Evolutionary conservation across 768 basidiomycete genomes (phyloP).

Genomic region (Podaxis sp.): DNA sequence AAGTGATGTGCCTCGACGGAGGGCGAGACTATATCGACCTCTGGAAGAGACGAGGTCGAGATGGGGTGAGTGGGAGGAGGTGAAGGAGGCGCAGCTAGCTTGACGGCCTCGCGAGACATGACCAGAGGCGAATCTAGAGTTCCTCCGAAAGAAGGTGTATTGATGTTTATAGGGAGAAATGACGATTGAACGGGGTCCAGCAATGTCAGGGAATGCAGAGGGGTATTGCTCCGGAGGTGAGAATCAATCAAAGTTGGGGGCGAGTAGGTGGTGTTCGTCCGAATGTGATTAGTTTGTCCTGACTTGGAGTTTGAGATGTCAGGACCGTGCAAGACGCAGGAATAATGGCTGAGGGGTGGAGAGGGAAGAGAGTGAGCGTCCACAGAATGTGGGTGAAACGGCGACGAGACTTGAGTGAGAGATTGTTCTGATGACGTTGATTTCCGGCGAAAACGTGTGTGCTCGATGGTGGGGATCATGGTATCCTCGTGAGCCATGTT

Average conservation of each 20-base stretch:
- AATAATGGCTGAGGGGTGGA: background rate
- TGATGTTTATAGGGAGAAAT: background rate
- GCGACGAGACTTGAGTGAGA: background rate
- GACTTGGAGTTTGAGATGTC: background rate
- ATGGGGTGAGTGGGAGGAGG: constrained; percentile 40
- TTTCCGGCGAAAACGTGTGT: constrained; percentile 7
- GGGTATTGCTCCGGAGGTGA: background rate
- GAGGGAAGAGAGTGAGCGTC: background rate
- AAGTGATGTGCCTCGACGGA: background rate
- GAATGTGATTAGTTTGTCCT: background rate
- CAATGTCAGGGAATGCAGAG: background rate
- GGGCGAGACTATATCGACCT: constrained; percentile 19
- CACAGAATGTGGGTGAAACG: background rate
- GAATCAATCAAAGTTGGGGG: background rate
- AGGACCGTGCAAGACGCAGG: background rate
- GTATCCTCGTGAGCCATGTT: background rate
- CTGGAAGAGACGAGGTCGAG: constrained; percentile 31
- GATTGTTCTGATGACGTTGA: background rate
- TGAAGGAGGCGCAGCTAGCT: constrained; percentile 28
- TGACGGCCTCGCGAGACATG: constrained; percentile 25
- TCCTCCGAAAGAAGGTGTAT: constrained; percentile 15
- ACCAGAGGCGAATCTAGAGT: constrained; percentile 30
- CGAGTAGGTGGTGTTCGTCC: background rate
- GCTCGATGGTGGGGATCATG: constrained; percentile 1
- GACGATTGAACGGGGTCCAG: background rate